These are phyloP conservation scores for Mucor racemosus DNA, from an alignment of 371 early-diverging fungal species.

Conservation along the genomic window DNA sequence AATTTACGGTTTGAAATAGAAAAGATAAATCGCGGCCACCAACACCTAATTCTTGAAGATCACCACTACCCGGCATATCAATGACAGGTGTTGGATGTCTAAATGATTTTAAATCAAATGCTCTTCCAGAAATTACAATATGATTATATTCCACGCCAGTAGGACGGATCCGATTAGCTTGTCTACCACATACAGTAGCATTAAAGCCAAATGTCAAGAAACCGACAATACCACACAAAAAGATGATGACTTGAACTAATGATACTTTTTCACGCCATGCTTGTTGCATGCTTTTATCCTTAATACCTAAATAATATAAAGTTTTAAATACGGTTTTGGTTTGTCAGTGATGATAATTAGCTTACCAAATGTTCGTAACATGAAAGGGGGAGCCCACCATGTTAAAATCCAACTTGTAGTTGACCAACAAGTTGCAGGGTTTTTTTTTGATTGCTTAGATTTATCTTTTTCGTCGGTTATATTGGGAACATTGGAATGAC, in stretches of 20 bases:
- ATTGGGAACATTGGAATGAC: neutral
- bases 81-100: constrained; percentile 45
- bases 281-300: constrained; percentile 71
- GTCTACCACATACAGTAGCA: constrained; percentile 61
- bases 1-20: constrained; percentile 78
- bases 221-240: constrained; percentile 66
- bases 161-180: constrained; percentile 57
- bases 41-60: constrained; percentile 65
- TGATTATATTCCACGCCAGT: constrained; percentile 52
- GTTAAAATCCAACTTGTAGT: constrained; percentile 45
- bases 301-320: constrained; percentile 32
- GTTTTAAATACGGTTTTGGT: neutral
- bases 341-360: neutral
- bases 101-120: constrained; percentile 54
- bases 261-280: constrained; percentile 95
- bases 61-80: constrained; percentile 52
- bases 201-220: constrained; percentile 74
- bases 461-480: constrained; percentile 1
- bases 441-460: constrained; percentile 6
- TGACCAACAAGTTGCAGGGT: constrained; percentile 36
- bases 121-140: constrained; percentile 59
- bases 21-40: constrained; percentile 79
- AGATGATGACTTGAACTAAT: constrained; percentile 73
- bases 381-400: constrained; percentile 48
- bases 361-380: constrained; percentile 37